Evolutionary conservation across 371 early-diverging fungal species (phyloP), one percentile per base, ranked within the genome.

Genomic region (Mitosporidium daphniae): DNA sequence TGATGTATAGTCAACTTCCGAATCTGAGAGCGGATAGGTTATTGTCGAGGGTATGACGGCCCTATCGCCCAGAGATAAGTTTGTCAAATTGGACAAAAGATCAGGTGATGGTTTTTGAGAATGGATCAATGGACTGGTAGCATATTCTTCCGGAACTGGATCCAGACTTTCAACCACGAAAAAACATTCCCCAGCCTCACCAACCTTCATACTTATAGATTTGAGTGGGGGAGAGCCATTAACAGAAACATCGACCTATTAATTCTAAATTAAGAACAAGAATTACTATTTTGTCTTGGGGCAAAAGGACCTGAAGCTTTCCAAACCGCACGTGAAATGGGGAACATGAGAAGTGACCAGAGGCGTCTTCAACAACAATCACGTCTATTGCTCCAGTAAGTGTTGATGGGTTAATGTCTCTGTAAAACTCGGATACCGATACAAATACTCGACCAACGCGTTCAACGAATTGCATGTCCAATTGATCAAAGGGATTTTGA

Each of bases 261-360:
- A 10, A 11, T n/a, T n/a, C 6, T 4, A 28, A 11, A 8, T 28
- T n/a, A 16, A 25, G 9, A 25, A 3, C 11, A 24, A 17, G 17
- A 16, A 20, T 30, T 32, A 66, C 71, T 36, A 56, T 48, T 40
- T 89, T 82, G 31, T 75, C 82, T 34, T 48, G 66, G 15, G 73
- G 69, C 16, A 69, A 51, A 16, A 86, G 53, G 15, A 89, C 56
- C 25, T 71, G 68, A 4, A 93, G 46, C 43, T 84, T 91, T 7
- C 93, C 84, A 40, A 95, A 91, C 17, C 91, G 57, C n/a, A 91
- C 80, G 45, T 93, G 91, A 39, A 91, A 95, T 2, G 91, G 89
- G 4, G 84, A 74, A 39, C 82, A 75, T 5, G 53, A 44, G 14
- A 78, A 45, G 3, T 38, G 35, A 9, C 78, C 82, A 38, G 63